Base-by-base conservation (phyloP, 495 filamentous ascomycete genomes). In the Tuber microsphaerosporum region DNA sequence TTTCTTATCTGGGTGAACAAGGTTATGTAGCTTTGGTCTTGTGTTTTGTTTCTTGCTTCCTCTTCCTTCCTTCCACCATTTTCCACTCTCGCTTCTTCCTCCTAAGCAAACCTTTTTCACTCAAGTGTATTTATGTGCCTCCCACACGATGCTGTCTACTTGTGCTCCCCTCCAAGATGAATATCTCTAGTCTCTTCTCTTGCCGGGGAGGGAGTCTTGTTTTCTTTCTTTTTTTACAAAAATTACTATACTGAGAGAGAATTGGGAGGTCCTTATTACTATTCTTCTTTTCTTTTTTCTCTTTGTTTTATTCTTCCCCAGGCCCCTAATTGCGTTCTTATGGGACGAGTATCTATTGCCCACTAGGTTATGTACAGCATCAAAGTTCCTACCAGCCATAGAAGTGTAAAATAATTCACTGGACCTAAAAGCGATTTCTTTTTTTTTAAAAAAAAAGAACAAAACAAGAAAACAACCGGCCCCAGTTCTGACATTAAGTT, bases 1-100 rank as follows among this genome's bases (percentile, higher is more conserved):
- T 45, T 72, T 14, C 46, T 51, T 41, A 42, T 65, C 45, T 39
- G 19, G 76, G 70, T 71, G 26, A 39, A 45, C 71, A 43, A 73
- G 44, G 46, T 69, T 79, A 79, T 76, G 78, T 74, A 78, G 77
- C 51, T 79, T 48, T 43, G 73, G 73, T 72, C 69, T 44, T 46
- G 6, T 43, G 45, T 61, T 69, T 75, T 68, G 70, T 72, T 71
- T 41, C 41, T 37, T 37, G 39, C 73, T 75, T 69, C 56, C 61
- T 71, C 16, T 41, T 56, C 48, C 70, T 72, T 79, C 42, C 37
- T 48, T 77, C 68, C 69, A 61, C 61, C 65, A 45, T 79, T 70
- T 71, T 79, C 75, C 74, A 72, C 71, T 69, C 69, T 79, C 70
- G 70, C 71, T 34, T 7, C 51, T 42, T 51, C 73, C 56, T 68